These are phyloP conservation scores for Neurospora sp. DNA, from an alignment of 495 filamentous ascomycete species.

Conservation along the genomic window DNA sequence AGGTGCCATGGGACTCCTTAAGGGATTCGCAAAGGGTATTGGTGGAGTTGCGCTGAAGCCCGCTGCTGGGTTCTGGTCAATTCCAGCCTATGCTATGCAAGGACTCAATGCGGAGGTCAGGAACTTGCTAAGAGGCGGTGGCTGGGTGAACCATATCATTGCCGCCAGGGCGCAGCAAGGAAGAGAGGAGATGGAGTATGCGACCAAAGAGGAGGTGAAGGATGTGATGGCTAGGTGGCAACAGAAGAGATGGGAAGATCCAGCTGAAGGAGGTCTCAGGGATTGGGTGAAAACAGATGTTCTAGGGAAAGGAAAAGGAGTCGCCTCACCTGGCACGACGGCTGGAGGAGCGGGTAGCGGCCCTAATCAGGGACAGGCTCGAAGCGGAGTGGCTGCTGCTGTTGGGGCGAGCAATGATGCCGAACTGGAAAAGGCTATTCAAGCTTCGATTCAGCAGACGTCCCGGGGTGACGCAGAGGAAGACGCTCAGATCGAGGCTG, in stretches of 20 bases:
- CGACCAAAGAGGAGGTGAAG: constrained; percentile 41
- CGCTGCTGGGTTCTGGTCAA: constrained; percentile 51
- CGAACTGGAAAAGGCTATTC: constrained; percentile 61
- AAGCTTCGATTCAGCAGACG: constrained; percentile 54
- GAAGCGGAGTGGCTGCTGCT: not conserved
- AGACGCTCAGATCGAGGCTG: constrained; percentile 56
- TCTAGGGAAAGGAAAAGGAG: constrained; percentile 2
- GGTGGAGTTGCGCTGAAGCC: constrained; percentile 64
- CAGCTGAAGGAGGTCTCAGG: constrained; percentile 1
- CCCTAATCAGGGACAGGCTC: not conserved
- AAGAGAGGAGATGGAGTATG: constrained; percentile 44
- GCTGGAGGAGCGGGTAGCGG: constrained; percentile 20
- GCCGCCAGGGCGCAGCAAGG: constrained; percentile 64
- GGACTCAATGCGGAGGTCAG: constrained; percentile 67
- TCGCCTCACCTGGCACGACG: constrained; percentile 5
- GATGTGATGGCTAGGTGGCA: constrained; percentile 52
- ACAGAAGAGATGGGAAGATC: constrained; percentile 22
- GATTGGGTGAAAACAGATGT: constrained; percentile 7
- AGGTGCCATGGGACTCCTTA: constrained; percentile 57
- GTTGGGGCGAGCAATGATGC: constrained; percentile 20
- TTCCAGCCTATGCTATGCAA: constrained; percentile 65
- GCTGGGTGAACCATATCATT: constrained; percentile 60
- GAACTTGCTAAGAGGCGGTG: constrained; percentile 45
- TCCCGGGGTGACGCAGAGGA: constrained; percentile 56
- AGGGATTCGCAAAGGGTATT: constrained; percentile 66